Evolutionary conservation across 2,329 filamentous ascomycete species (phyloP).

Genomic region (Colletotrichum spaethianum): DNA sequence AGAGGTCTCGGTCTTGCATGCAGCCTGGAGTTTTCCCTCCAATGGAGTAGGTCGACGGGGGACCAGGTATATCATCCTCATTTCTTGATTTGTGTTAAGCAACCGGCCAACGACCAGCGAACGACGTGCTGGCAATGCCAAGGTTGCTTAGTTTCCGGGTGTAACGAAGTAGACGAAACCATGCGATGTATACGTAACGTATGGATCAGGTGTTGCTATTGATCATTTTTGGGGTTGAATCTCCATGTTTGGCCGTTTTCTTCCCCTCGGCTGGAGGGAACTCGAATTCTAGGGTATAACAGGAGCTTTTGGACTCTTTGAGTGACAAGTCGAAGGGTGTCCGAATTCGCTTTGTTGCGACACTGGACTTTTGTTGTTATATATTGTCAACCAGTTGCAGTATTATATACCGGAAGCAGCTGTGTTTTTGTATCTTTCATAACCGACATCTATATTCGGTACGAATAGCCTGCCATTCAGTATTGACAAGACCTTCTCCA

Average conservation of each 20-base stretch:
- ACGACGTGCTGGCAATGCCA: not conserved
- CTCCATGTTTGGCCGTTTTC: not conserved
- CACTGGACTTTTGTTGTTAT: not conserved
- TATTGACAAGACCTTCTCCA: not conserved
- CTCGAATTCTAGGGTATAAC: constrained; percentile 7
- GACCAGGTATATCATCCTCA: not conserved
- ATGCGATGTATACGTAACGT: not conserved
- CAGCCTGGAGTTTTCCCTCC: constrained; percentile 38
- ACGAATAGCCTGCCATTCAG: not conserved
- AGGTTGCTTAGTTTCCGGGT: constrained; percentile 12
- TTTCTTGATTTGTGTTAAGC: constrained; percentile 29
- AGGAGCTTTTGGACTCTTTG: not conserved
- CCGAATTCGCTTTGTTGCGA: not conserved
- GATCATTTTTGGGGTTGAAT: not conserved
- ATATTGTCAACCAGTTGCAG: not conserved
- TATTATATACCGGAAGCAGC: not conserved
- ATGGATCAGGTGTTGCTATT: not conserved
- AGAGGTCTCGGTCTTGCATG: constrained; percentile 13
- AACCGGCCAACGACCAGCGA: not conserved
- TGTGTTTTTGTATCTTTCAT: too few species aligned
- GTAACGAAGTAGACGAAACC: not conserved
- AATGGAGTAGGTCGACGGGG: constrained; percentile 3
- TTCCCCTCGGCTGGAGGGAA: not conserved
- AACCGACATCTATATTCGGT: not conserved
- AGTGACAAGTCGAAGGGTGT: constrained; percentile 28